phyloP scores from a whole-genome alignment of 2,329 filamentous ascomycete species.

The Tolypocladium inflatum region DNA sequence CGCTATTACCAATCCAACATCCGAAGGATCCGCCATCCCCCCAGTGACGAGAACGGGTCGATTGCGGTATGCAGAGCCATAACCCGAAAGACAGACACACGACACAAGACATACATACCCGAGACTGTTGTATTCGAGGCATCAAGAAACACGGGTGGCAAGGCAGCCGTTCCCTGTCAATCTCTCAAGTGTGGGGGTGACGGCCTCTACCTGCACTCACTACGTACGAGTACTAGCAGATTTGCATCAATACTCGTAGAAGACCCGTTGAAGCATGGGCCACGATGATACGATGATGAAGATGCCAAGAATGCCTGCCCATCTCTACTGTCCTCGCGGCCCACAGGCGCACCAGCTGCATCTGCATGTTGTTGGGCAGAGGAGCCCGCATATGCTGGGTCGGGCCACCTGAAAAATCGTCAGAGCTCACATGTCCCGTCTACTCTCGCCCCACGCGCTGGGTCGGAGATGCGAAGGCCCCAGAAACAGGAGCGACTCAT shows the following conservation, averaged over 20 bases:
- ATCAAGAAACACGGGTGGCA: background rate
- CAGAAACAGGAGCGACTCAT: background rate
- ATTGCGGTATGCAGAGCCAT: background rate
- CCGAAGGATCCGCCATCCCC: background rate
- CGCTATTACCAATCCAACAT: background rate
- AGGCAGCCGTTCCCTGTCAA: too few relatives aligned
- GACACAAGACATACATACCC: background rate
- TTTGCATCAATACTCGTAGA: background rate
- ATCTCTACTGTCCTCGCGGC: background rate
- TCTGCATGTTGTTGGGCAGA: background rate
- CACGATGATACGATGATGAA: background rate
- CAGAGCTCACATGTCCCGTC: background rate
- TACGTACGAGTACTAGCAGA: background rate
- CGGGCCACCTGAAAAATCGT: background rate
- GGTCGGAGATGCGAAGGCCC: background rate
- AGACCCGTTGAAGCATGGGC: background rate
- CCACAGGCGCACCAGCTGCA: background rate
- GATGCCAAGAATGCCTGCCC: background rate
- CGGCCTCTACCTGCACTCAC: too few relatives aligned
- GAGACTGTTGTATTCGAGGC: background rate
- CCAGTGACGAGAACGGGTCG: background rate
- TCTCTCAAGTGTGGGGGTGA: too few relatives aligned
- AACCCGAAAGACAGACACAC: background rate
- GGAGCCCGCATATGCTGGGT: background rate
- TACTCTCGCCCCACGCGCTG: background rate